Evolutionary conservation across 441 rosid genomes (phyloP), one percentile per base, ranked within the genome.

Genomic region (Brassica hybrid): DNA sequence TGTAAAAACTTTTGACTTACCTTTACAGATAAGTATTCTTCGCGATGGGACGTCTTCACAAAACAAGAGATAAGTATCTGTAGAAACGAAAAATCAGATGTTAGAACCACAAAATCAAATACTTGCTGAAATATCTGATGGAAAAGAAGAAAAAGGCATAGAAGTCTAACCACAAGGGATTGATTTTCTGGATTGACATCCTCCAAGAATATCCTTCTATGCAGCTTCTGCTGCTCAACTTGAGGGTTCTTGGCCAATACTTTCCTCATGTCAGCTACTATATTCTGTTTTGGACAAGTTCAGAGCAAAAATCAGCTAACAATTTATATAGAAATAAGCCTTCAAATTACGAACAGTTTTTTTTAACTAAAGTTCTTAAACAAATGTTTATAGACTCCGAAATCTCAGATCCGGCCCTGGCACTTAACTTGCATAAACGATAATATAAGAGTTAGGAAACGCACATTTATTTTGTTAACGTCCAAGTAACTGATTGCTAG

Each of bases 201-300:
- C 54, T 91, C 98, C 84, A 94, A 82, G 87, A 94, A 94, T 62
- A 92, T 90, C 86, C 98, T 89, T 85, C 97, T 86, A 76, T 94
- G 97, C 84, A 92, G 82, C 84, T 86, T 86, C 84, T 90, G 96
- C 85, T 94, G 98, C 83, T 94, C 98, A 81, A 94, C 94, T 82
- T 91, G 97, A 83, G 96, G 97, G 85, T 92, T 94, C 84, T 94
- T 94, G 64, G 98, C 90, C 84, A 94, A 77, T 69, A 94, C 97
- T 81, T 94, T 94, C 80, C 97, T 88, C 97, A 94, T 92, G 82
- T 94, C 97, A 67, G 96, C 94, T 76, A 91, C 95, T 67, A 94
- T 91, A 84, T 79, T 91, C 98, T 92, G 87, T n/a, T 80, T 43
- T 32, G 67, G 18, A 65, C 21, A 73, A 57, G 75, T 57, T 76